Percentiles rank a stretch among this genome's conserved stretches.
phyloP scores from a whole-genome alignment of 768 basidiomycete species.

The Mycena vitilis region DNA sequence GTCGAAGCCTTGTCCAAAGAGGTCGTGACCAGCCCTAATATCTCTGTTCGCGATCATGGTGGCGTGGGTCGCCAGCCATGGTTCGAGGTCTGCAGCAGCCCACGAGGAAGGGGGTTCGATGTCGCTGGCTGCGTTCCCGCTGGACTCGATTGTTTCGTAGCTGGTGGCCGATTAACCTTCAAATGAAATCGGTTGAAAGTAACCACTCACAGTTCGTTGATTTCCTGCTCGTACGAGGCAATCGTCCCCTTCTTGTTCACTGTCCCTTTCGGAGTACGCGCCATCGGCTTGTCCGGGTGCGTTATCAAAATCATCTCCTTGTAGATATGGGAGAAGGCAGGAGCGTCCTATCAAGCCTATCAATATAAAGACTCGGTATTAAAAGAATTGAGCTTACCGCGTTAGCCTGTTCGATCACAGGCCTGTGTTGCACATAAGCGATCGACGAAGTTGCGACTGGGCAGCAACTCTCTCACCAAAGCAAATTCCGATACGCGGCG shows the following conservation, averaged over 20 bases:
- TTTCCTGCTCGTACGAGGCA: slow-evolving; percentile 56
- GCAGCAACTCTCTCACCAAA: slow-evolving; percentile 45
- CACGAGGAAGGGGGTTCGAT: slow-evolving; percentile 35
- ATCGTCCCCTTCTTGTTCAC: slow-evolving; percentile 58
- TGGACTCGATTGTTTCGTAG: slow-evolving; percentile 38
- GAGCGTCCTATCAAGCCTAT: slow-evolving; percentile 41
- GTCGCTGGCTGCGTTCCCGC: slow-evolving; percentile 19
- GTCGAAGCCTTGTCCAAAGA: slow-evolving; percentile 51
- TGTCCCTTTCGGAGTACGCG: slow-evolving; percentile 61
- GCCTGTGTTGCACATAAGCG: slow-evolving; percentile 42
- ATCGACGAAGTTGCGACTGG: no score
- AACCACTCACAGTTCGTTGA: slow-evolving; percentile 54
- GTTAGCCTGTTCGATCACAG: slow-evolving; percentile 58
- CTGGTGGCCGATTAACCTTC: not conserved
- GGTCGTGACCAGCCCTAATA: slow-evolving; percentile 34
- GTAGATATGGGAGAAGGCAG: slow-evolving; percentile 58
- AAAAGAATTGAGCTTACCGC: slow-evolving; percentile 14
- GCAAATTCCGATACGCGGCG: slow-evolving; percentile 46
- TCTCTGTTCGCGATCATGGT: slow-evolving; percentile 28
- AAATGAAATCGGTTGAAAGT: not conserved
- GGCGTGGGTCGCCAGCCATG: slow-evolving; percentile 39
- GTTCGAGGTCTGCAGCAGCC: slow-evolving; percentile 22
- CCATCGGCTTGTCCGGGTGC: slow-evolving; percentile 51
- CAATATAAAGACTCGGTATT: not conserved
- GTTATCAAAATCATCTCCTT: slow-evolving; percentile 65